Conservation (phyloP, 441 rosid species). For the Populus hybrid region DNA sequence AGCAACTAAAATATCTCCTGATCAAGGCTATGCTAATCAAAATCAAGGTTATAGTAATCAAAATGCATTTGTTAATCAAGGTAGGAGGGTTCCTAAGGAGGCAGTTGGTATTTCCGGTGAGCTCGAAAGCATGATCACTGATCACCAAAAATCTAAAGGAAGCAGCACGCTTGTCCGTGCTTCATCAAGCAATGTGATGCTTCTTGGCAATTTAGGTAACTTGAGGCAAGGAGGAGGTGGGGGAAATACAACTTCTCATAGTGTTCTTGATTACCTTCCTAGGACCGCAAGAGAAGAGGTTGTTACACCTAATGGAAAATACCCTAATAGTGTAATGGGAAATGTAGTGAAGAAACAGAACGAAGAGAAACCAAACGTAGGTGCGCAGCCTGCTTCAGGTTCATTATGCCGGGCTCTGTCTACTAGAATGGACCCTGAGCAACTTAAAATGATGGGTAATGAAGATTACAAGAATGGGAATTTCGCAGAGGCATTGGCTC, state of each 20-base stretch:
- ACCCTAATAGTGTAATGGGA: constrained; percentile 47
- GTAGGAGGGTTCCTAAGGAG: constrained; percentile 50
- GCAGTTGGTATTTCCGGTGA: constrained; percentile 70
- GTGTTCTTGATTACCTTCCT: constrained; percentile 21
- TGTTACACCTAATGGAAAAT: constrained; percentile 22
- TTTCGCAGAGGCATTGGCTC: constrained; percentile 79
- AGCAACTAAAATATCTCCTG: constrained; percentile 12
- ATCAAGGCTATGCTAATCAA: neutral
- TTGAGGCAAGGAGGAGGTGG: constrained; percentile 48
- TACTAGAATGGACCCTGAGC: constrained; percentile 94
- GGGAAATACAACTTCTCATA: constrained; percentile 19
- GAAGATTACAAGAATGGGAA: constrained; percentile 94
- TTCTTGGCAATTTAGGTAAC: constrained; percentile 69
- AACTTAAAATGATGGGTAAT: constrained; percentile 85
- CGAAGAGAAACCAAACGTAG: constrained; percentile 23
- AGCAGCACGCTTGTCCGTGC: constrained; percentile 61
- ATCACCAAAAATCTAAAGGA: constrained; percentile 62
- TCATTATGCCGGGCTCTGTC: constrained; percentile 83
- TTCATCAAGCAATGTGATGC: constrained; percentile 81
- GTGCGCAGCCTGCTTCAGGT: constrained; percentile 21
- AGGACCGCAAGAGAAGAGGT: constrained; percentile 20
- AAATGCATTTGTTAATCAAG: constrained; percentile 30
- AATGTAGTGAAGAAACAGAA: constrained; percentile 42
- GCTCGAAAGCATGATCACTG: constrained; percentile 71
- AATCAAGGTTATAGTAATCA: neutral